Evolutionary conservation across 1,284 basidiomycete genomes (phyloP), one percentile per base, ranked within the genome.

Genomic region (Austroboletus niveus): DNA sequence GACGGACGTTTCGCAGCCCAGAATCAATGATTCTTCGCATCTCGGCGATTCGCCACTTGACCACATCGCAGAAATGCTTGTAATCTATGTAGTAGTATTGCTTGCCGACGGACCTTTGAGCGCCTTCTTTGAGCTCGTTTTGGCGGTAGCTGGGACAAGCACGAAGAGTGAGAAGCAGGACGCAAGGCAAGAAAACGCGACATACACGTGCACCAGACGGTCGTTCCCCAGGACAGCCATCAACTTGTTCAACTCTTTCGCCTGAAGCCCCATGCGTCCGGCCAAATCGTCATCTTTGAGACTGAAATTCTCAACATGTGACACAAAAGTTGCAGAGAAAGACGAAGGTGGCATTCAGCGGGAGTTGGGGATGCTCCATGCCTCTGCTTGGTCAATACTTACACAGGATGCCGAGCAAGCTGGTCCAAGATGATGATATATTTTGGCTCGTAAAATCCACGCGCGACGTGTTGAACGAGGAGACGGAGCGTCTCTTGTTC

Each of bases 21-120:
- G 88, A 85, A 67, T 99, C 95, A 58, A 99, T 94, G 51, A 84
- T 83, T 55, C 87, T 81, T 57, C 89, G 83, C 87, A 99, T 97
- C 66, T 92, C 89, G n/a, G 93, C 91, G 54, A 99, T 85, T 35
- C 94, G 81, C 92, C 96, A 99, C 71, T 98, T 98, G 66, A 96
- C 91, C 45, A 98, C 94, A 68, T 99, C 94, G 72, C 93, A 93
- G 65, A 98, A 96, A 64, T 89, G 84, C 61, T 93, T 87, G 70
- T 94, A 96, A 75, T 99, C 90, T 66, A 99, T 89, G 72, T 92
- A 98, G 76, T 94, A 99, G 75, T 98, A 99, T 62, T 90, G 87
- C 62, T 84, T 82, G 53, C 85, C 84, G 51, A 87, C 85, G 45
- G 89, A 87, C 60, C 89, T 82, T 69, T 86, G 85, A 47, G 86